A percentile compares a stretch with the other conserved stretches of the same genome.
phyloP scores from a whole-genome alignment of 257 asterid species.

The Salvia hispanica region DNA sequence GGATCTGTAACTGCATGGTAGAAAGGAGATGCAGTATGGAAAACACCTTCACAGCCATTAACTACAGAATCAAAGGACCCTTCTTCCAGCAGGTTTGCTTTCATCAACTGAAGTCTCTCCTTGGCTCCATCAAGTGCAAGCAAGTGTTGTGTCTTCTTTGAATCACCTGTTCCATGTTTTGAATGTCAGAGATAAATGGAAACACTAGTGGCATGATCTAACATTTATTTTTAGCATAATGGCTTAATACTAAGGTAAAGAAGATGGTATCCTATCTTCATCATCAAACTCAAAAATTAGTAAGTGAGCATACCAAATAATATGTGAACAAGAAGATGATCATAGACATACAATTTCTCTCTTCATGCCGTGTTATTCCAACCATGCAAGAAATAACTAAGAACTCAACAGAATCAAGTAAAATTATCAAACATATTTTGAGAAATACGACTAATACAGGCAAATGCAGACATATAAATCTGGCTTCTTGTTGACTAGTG shows the following conservation, averaged over 20 bases:
- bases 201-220: background rate
- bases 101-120: conserved; percentile 77
- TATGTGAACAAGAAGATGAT: background rate
- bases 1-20: conserved; percentile 57
- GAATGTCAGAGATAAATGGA: conserved; percentile 2
- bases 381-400: background rate
- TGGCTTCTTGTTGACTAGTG: background rate
- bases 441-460: background rate
- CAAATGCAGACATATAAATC: background rate
- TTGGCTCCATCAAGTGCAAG: conserved; percentile 82
- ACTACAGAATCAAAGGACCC: conserved; percentile 80
- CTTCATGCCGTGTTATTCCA: conserved; percentile 9
- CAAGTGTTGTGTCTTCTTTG: conserved; percentile 66
- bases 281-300: conserved; percentile 5
- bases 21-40: conserved; percentile 91
- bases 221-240: background rate
- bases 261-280: background rate
- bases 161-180: conserved; percentile 54
- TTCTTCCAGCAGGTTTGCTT: conserved; percentile 78
- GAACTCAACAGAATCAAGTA: background rate
- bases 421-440: background rate
- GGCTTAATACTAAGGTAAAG: background rate
- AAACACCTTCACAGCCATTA: conserved; percentile 87
- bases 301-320: background rate
- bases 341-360: background rate